Conservation (phyloP, 2,329 filamentous ascomycete species). For the Colletotrichum higginsianum region DNA sequence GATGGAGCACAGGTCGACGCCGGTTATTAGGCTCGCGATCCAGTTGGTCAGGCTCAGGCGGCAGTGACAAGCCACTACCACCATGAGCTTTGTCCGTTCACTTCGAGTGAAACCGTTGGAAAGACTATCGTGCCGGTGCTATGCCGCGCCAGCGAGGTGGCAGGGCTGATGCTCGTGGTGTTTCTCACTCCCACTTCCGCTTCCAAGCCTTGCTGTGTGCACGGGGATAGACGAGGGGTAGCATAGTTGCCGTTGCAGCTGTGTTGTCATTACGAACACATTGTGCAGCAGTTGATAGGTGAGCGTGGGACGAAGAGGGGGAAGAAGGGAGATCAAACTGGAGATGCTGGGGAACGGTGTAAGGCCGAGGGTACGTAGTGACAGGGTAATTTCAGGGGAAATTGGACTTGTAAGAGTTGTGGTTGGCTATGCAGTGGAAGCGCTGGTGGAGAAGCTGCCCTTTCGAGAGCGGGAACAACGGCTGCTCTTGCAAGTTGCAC, state of each 20-base stretch:
- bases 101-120: constrained; percentile 33
- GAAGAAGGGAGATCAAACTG: neutral
- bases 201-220: neutral
- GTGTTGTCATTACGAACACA: neutral
- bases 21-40: neutral
- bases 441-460: neutral
- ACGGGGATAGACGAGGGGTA: neutral
- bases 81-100: constrained; percentile 28
- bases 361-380: neutral
- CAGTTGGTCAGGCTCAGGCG: constrained; percentile 22
- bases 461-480: neutral
- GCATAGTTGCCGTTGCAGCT: neutral
- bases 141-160: neutral
- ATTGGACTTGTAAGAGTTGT: neutral
- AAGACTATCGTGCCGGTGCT: constrained; percentile 25
- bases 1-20: constrained; percentile 6
- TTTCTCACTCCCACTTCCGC: constrained; percentile 6
- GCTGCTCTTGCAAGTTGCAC: constrained; percentile 14
- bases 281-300: neutral
- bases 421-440: neutral
- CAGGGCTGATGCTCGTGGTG: constrained; percentile 23
- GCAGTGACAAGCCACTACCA: constrained; percentile 31
- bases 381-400: constrained; percentile 1
- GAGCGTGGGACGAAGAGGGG: constrained; percentile 4
- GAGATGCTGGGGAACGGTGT: neutral